These are phyloP conservation scores for Nevesoporus exiguus DNA, from an alignment of 768 basidiomycete species.

Conservation along the genomic window DNA sequence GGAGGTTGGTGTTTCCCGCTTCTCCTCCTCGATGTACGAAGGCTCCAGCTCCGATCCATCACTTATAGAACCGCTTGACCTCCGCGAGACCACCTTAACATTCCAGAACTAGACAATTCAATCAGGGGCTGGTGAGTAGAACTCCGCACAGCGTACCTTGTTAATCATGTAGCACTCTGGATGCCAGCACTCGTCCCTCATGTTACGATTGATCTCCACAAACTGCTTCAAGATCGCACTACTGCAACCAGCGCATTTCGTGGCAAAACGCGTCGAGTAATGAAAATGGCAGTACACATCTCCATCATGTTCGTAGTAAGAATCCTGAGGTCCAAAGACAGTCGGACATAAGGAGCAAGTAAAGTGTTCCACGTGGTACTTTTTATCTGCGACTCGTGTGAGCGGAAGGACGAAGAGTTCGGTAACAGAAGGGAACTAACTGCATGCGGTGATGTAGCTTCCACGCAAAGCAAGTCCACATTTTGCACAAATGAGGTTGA, in stretches of 20 bases:
- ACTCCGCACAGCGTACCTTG: constrained; percentile 57
- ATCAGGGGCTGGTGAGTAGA: constrained; percentile 10
- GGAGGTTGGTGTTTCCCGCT: constrained; percentile 67
- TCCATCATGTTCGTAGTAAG: constrained; percentile 98
- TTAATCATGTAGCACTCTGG: constrained; percentile 99
- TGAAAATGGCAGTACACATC: constrained; percentile 99
- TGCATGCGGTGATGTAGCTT: constrained; percentile 99
- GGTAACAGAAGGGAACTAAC: constrained; percentile 45
- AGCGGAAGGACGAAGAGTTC: constrained; percentile 4
- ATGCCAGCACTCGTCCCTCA: constrained; percentile 99
- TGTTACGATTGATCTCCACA: constrained; percentile 98
- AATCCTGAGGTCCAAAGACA: constrained; percentile 96
- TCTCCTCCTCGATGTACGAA: constrained; percentile 73
- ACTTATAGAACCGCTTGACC: constrained; percentile 60
- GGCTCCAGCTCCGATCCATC: constrained; percentile 52
- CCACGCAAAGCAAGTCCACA: constrained; percentile 92
- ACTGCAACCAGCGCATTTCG: constrained; percentile 96
- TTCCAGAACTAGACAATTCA: constrained; percentile 84
- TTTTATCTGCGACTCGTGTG: constrained; percentile 66
- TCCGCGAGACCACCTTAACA: constrained; percentile 81
- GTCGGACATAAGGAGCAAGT: constrained; percentile 96
- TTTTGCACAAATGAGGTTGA: constrained; percentile 95
- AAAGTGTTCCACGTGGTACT: constrained; percentile 99
- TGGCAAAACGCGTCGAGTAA: constrained; percentile 97
- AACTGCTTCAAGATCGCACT: constrained; percentile 99